phyloP scores from a whole-genome alignment of 23 red algal species.

The Chondrus crispus region DNA sequence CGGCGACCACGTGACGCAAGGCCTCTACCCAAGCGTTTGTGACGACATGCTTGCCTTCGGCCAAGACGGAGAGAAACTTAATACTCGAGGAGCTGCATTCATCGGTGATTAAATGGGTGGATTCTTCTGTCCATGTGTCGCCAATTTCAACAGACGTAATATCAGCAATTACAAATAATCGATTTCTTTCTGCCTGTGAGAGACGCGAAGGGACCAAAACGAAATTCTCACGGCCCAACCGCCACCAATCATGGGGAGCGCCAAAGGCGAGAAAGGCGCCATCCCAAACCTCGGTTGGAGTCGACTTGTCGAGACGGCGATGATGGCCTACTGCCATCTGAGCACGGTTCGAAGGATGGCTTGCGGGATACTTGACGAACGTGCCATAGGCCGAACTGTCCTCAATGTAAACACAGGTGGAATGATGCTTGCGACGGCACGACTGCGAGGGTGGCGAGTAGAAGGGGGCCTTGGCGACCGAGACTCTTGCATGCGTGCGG shows the following conservation, averaged over 20 bases:
- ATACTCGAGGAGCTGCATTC: constrained; percentile 1
- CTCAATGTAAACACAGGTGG: constrained; percentile 13
- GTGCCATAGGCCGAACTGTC: constrained; percentile 65
- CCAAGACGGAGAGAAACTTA: constrained; percentile 25
- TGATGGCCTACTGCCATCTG: constrained; percentile 45
- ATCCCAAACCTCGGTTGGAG: constrained; percentile 33
- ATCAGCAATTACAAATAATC: constrained; percentile 19
- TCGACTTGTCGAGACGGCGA: constrained; percentile 48
- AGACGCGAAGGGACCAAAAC: constrained; percentile 16
- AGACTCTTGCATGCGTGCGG: constrained; percentile 35
- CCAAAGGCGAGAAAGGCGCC: constrained; percentile 60
- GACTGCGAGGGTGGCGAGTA: constrained; percentile 12
- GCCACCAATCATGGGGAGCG: constrained; percentile 59
- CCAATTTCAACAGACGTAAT: constrained; percentile 8
- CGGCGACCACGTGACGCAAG: constrained; percentile 3
- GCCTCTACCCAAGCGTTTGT: constrained; percentile 47
- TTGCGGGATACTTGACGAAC: constrained; percentile 49
- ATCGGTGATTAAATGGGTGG: constrained; percentile 48
- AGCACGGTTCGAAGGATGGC: neutral
- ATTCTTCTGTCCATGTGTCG: constrained; percentile 14
- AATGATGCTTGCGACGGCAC: neutral
- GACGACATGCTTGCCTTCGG: constrained; percentile 27
- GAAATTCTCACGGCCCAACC: constrained; percentile 25
- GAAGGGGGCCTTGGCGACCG: constrained; percentile 18
- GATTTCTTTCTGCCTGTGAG: neutral